These are phyloP conservation scores for Xerophyta viscosa DNA, from an alignment of 106 monocot genomes.

Conservation along the genomic window DNA sequence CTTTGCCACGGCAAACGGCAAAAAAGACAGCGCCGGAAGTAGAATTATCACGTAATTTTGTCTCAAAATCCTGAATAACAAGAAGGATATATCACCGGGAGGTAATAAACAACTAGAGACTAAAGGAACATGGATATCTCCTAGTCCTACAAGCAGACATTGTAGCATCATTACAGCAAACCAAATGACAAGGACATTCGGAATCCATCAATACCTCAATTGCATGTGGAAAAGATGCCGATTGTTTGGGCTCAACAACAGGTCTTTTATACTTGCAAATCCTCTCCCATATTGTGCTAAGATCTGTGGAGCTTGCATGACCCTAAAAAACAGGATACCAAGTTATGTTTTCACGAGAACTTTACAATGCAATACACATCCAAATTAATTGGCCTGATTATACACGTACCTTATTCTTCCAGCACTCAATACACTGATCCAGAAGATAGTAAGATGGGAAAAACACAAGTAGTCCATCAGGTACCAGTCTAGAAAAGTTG, in stretches of 20 bases:
- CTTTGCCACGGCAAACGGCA: slow-evolving; percentile 99
- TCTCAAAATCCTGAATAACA: slow-evolving; percentile 72
- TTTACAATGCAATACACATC: no score
- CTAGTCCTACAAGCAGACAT: no score
- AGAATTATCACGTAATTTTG: slow-evolving; percentile 52
- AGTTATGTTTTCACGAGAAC: no score
- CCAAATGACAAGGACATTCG: no score
- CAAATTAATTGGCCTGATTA: no score
- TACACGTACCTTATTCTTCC: slow-evolving; percentile 92
- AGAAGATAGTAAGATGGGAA: slow-evolving; percentile 97
- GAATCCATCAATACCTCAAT: slow-evolving; percentile 48
- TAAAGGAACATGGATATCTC: no score
- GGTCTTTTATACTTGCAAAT: slow-evolving; percentile 95
- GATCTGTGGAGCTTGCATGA: slow-evolving; percentile 56
- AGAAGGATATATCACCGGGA: no score
- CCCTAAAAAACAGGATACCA: slow-evolving; percentile 31
- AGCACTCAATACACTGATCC: slow-evolving; percentile 87
- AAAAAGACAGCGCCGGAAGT: slow-evolving; percentile 89
- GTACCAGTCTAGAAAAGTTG: slow-evolving; percentile 91
- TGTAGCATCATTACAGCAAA: no score
- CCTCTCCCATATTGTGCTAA: slow-evolving; percentile 88
- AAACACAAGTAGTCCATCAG: slow-evolving; percentile 94
- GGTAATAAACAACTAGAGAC: no score
- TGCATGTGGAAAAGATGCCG: slow-evolving; percentile 66
- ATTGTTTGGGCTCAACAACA: slow-evolving; percentile 94